phyloP scores from a whole-genome alignment of 1,284 basidiomycete genomes.

The Irpex sp. region DNA sequence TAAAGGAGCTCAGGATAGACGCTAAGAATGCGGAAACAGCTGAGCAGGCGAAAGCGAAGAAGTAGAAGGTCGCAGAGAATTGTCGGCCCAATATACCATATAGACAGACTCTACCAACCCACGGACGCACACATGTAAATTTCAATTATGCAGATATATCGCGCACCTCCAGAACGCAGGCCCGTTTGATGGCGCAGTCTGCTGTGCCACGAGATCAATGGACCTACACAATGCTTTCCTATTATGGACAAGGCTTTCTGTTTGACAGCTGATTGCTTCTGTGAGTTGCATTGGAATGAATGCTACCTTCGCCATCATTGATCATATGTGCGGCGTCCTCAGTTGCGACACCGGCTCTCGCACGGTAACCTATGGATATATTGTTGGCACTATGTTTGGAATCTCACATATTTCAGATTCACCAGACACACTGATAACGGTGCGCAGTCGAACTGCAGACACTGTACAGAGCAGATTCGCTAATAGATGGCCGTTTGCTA shows the following conservation, averaged over 20 bases:
- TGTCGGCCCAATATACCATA: not conserved
- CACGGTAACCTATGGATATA: no score
- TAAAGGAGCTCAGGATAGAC: constrained; percentile 5
- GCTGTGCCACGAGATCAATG: not conserved
- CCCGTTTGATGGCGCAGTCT: not conserved
- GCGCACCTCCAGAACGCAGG: not conserved
- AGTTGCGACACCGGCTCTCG: no score
- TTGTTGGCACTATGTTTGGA: no score
- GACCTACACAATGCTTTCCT: not conserved
- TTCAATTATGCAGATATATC: not conserved
- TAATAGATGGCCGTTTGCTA: no score
- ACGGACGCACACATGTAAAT: not conserved
- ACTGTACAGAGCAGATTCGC: no score
- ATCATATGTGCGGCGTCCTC: no score
- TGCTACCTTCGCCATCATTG: no score
- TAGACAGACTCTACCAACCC: not conserved
- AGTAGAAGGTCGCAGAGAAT: not conserved
- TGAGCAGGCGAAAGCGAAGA: not conserved
- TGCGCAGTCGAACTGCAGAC: no score
- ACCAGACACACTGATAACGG: no score
- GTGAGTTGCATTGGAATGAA: not conserved
- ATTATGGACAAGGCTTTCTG: not conserved
- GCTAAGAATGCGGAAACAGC: not conserved
- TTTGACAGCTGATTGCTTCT: not conserved
- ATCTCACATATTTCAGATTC: no score